These are phyloP conservation scores for Arabis alpina DNA, from an alignment of 345 rosid species.

Conservation along the genomic window DNA sequence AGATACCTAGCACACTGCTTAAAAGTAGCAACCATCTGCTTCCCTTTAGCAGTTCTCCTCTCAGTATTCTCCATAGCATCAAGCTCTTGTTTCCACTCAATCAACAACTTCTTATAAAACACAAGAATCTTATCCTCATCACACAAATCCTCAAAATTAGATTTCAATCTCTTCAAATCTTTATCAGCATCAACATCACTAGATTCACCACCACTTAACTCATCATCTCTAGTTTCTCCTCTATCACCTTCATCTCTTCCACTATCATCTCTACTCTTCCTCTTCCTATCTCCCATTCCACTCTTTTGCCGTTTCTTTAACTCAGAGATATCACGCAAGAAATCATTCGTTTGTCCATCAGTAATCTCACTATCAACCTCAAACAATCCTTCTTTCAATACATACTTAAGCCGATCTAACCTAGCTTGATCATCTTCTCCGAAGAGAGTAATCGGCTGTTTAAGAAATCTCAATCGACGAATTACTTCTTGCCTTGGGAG, in stretches of 20 bases:
- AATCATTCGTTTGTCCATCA: constrained; percentile 98
- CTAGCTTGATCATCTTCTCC: constrained; percentile 91
- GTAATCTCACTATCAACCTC: constrained; percentile 95
- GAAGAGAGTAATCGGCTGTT: constrained; percentile 91
- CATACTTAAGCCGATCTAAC: constrained; percentile 80
- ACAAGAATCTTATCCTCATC: constrained; percentile 95
- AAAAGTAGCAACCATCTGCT: constrained; percentile 89
- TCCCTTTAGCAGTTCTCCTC: constrained; percentile 92
- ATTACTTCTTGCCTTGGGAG: constrained; percentile 90
- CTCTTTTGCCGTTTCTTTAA: constrained; percentile 91
- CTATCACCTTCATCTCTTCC: constrained; percentile 70
- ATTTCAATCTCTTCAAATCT: constrained; percentile 84
- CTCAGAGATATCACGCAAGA: constrained; percentile 90
- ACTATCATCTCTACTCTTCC: constrained; percentile 85
- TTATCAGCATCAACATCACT: constrained; percentile 84
- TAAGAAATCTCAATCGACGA: constrained; percentile 87
- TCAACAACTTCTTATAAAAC: constrained; percentile 84
- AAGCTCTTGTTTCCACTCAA: constrained; percentile 95
- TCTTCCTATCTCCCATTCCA: constrained; percentile 77
- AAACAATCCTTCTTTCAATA: constrained; percentile 78
- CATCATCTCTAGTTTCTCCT: constrained; percentile 71
- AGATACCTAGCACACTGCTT: constrained; percentile 96
- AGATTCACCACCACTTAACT: constrained; percentile 86
- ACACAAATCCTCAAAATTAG: constrained; percentile 84
- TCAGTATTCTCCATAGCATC: constrained; percentile 73